Evolutionary conservation across 495 filamentous ascomycete species (phyloP), one percentile per base, ranked within the genome.

Genomic region (Bathelium albidoporum): DNA sequence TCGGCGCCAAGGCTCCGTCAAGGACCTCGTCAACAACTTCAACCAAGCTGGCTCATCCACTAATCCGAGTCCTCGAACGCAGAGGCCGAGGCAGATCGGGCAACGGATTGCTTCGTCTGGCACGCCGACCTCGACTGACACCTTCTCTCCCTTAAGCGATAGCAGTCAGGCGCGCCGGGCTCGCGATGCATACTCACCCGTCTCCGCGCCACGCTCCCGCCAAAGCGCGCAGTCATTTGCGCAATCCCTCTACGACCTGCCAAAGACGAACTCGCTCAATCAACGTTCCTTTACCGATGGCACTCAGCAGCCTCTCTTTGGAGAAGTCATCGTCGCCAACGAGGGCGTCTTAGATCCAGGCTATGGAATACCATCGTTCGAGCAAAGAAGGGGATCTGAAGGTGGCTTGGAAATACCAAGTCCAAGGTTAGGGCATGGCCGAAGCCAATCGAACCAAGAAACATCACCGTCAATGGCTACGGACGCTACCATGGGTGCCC

Each of bases 11-110:
- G 73, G 82, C 4, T 80, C 81, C 14, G 83, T 86, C 70, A 83
- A 82, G 73, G 80, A 86, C 49, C 78, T 87, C 24, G 76, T 86
- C 52, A 81, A 83, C 71, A 81, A 77, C 32, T 86, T 87, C 73
- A 83, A 87, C 68, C 80, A 82, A 55, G 49, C 60, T 31, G 66
- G 61, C 14, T 61, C 59, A 16, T 58, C 29, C 16, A n/a, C 18
- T 22, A 24, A 32, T 31, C 28, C 4, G 20, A 55, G 9, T 16
- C 9, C 7, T 55, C 49, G 49, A 29, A 20, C 24, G 24, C 49
- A 55, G 16, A 44, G 59, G 39, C 58, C 63, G 4, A 58, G 39
- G 14, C 67, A 65, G 44, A 39, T 59, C 4, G 65, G 41, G 36
- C 68, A 65, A 2, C 36, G 59, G 41, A 65, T 53, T 28, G 58